Percentiles rank a stretch among this genome's conserved stretches.
Evolutionary conservation across 202 grass and related monocot genomes (phyloP).

Genomic region (Bolboschoenoplectus hybrid): DNA sequence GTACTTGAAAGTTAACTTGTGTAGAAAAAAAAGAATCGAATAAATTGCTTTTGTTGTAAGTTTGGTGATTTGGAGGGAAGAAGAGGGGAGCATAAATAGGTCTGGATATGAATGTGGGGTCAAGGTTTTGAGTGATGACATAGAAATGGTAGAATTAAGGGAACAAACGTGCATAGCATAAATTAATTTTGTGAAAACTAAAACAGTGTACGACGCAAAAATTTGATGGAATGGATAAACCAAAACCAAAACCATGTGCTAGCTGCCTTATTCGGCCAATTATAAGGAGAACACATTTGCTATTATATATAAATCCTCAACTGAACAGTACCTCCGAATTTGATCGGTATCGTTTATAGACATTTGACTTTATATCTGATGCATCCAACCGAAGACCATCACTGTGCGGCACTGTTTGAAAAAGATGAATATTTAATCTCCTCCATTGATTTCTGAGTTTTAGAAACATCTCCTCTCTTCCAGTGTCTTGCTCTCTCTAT

Average conservation of each 20-base stretch:
- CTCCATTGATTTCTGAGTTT: too few relatives aligned
- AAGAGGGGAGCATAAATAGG: background rate
- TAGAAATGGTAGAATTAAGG: background rate
- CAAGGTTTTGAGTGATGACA: slow-evolving; percentile 1
- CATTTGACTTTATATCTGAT: too few relatives aligned
- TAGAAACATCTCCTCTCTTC: too few relatives aligned
- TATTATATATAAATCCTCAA: too few relatives aligned
- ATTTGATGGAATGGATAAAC: slow-evolving; percentile 13
- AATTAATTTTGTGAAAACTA: background rate
- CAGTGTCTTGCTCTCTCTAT: too few relatives aligned
- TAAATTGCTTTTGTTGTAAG: background rate
- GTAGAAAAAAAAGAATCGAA: background rate
- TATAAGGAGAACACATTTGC: too few relatives aligned
- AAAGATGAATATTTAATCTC: too few relatives aligned
- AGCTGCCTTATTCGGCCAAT: too few relatives aligned
- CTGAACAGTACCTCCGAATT: too few relatives aligned
- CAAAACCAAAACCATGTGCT: slow-evolving; percentile 8
- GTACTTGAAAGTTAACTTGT: background rate
- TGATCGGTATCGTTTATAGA: too few relatives aligned
- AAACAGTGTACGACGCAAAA: slow-evolving; percentile 5
- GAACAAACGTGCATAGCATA: slow-evolving; percentile 22
- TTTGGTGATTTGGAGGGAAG: slow-evolving; percentile 7
- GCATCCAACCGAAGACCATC: too few relatives aligned
- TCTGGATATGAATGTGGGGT: background rate
- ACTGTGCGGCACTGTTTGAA: too few relatives aligned